A percentile compares a stretch with the other conserved stretches of the same genome.
Evolutionary conservation across 306 rosid species (phyloP).

Genomic region (Dalbergia cochinchinensis): DNA sequence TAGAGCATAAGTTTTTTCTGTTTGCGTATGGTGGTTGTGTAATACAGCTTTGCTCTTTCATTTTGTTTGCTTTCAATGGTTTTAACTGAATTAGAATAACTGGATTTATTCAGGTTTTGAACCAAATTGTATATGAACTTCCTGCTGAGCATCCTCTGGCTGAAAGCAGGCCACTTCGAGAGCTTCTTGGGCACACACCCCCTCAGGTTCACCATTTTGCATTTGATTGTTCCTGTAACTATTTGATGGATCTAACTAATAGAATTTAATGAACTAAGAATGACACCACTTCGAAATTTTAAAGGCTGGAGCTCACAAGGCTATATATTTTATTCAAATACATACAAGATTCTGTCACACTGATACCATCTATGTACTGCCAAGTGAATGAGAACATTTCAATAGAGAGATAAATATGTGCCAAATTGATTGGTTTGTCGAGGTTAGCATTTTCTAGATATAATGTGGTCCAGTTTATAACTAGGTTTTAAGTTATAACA

Average conservation of each 20-base stretch:
- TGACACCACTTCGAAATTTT: constrained; percentile 8
- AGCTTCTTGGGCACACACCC: constrained; percentile 94
- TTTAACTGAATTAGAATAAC: constrained; percentile 33
- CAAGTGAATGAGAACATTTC: background rate
- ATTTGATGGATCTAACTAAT: constrained; percentile 8
- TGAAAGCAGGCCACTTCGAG: constrained; percentile 83
- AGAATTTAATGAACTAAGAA: background rate
- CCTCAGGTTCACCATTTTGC: constrained; percentile 65
- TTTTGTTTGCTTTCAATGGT: constrained; percentile 35
- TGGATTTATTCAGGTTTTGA: constrained; percentile 63
- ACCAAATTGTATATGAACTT: constrained; percentile 91
- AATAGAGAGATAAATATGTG: background rate
- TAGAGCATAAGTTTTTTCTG: constrained; percentile 27
- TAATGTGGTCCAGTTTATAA: background rate
- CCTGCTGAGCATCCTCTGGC: constrained; percentile 92
- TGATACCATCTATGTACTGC: background rate
- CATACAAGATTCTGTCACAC: background rate
- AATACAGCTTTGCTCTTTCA: background rate
- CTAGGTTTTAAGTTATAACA: background rate
- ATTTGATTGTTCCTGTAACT: constrained; percentile 24
- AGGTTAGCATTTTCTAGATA: no score
- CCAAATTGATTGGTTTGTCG: background rate
- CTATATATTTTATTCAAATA: background rate
- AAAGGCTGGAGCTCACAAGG: background rate
- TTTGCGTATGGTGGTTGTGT: background rate